Conservation (phyloP, 139 green algal species). For the Yamagishiella unicocca region DNA sequence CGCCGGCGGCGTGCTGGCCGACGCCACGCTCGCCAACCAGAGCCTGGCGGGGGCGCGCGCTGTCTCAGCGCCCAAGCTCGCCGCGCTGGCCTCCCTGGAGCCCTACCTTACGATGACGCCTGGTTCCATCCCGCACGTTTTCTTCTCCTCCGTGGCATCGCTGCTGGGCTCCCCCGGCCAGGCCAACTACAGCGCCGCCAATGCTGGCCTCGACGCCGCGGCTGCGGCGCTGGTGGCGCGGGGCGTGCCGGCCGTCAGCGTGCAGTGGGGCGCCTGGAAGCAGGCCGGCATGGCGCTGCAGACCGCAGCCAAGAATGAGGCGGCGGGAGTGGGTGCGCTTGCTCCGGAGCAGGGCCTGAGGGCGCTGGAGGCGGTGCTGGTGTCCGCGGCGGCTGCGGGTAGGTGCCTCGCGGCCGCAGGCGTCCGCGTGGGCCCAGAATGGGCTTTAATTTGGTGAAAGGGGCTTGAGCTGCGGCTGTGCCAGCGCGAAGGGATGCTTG, state of each 20-base stretch:
- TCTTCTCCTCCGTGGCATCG: slow-evolving; percentile 87
- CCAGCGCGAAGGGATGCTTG: too few relatives aligned
- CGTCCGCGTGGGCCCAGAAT: too few relatives aligned
- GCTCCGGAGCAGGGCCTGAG: slow-evolving; percentile 57
- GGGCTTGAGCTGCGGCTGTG: too few relatives aligned
- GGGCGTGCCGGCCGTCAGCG: slow-evolving; percentile 53
- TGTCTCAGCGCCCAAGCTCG: slow-evolving; percentile 72
- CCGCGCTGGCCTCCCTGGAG: slow-evolving; percentile 19
- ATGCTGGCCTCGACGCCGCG: slow-evolving; percentile 56
- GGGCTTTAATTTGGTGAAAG: too few relatives aligned
- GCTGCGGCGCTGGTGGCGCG: background rate
- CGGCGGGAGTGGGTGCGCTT: slow-evolving; percentile 72
- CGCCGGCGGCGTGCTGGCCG: slow-evolving; percentile 64
- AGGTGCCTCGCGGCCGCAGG: too few relatives aligned
- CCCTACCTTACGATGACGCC: background rate
- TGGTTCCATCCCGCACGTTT: slow-evolving; percentile 54
- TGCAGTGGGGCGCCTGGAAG: slow-evolving; percentile 84
- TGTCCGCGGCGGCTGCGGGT: background rate
- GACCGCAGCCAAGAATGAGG: slow-evolving; percentile 67
- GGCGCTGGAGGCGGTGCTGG: slow-evolving; percentile 63
- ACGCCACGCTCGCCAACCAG: slow-evolving; percentile 50
- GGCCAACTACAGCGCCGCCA: slow-evolving; percentile 87
- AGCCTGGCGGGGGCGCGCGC: slow-evolving; percentile 38
- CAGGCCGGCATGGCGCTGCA: slow-evolving; percentile 68
- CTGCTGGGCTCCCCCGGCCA: slow-evolving; percentile 88